Evolutionary conservation across 2,329 filamentous ascomycete species (phyloP), one percentile per base, ranked within the genome.

Genomic region (Sphaerulina vaccinii): DNA sequence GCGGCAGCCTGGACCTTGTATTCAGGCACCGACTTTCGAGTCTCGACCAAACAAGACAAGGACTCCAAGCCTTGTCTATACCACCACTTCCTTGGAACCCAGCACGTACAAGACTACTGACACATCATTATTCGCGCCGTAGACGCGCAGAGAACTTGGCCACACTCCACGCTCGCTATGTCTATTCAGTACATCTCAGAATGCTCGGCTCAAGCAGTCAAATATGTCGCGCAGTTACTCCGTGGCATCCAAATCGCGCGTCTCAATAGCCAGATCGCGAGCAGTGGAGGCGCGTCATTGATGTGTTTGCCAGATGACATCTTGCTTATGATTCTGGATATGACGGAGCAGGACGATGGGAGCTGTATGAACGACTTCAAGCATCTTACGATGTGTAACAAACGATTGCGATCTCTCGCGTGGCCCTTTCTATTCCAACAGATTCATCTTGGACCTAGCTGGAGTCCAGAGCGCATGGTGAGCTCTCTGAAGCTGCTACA

Each of bases 261-360:
- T 19, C 27, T 32, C 32, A 46, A 46, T n/a, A n/a, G 15, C 15
- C 29, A 35, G 32, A 36, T 38, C 4, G 44, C 44, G 15, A 47
- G 19, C 2, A 37, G 22, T 37, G 44, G 33, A 8, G 21, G 22
- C n/a, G 18, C 44, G 2, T 47, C 44, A 9, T 22, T 47, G 22
- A 47, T 47, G 44, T 47, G 44, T 21, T 22, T 47, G 33, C 44
- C 44, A 11, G 44, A 47, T 21, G 44, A 47, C 10, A 27, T 47
- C 5, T 32, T 47, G 9, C 36, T 37, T n/a, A 19, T 47, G 33
- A 27, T 47, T 13, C 35, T 47, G 8, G 44, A 39, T 3, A 16
- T 36, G 22, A 16, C 35, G 5, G 21, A 16, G 15, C 10, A 13
- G 23, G 10, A 11, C 8, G 10, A 29, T 11, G 22, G n/a, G 5